Evolutionary conservation across 345 rosid genomes (phyloP).

Genomic region (Eutrema yunnanense): DNA sequence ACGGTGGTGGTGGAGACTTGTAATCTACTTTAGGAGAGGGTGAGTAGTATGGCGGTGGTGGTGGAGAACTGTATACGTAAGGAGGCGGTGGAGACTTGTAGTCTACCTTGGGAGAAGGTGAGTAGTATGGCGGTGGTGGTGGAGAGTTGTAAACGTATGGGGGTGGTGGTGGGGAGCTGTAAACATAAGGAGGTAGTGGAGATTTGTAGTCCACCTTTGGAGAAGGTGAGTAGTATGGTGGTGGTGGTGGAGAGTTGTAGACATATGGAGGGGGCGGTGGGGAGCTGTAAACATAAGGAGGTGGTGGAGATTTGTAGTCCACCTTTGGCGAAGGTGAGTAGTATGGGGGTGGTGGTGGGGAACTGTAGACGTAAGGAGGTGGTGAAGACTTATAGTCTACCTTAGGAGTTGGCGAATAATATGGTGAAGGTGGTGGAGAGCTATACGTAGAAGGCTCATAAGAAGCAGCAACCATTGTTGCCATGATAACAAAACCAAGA

Average conservation of each 20-base stretch:
- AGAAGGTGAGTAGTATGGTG: background rate
- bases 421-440: background rate
- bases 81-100: background rate
- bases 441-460: constrained; percentile 19
- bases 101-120: background rate
- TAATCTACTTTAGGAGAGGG: background rate
- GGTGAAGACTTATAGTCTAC: background rate
- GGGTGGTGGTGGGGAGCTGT: background rate
- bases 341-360: background rate
- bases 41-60: background rate
- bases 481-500: constrained; percentile 18
- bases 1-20: constrained; percentile 12
- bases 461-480: constrained; percentile 24
- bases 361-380: background rate
- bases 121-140: background rate
- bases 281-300: background rate
- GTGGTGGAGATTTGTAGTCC: background rate
- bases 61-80: background rate
- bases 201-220: background rate
- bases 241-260: background rate
- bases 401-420: background rate
- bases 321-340: background rate
- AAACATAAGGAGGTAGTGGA: background rate
- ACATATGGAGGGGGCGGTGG: background rate
- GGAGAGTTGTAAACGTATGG: too few species aligned